Evolutionary conservation across 2,329 filamentous ascomycete genomes (phyloP).

Genomic region (Aspergillus sp.): DNA sequence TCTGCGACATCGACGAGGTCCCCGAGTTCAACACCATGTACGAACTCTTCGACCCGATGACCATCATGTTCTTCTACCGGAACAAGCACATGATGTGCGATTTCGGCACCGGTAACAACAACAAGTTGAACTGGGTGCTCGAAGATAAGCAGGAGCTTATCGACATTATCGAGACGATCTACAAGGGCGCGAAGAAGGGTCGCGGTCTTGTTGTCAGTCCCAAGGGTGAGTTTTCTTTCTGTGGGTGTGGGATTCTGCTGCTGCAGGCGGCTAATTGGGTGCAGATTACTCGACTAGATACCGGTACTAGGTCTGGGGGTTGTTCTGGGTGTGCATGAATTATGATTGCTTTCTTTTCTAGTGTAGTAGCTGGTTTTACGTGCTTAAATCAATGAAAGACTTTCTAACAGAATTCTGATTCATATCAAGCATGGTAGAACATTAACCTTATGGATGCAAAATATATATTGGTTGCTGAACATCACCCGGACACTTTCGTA

Average conservation of each 20-base stretch:
- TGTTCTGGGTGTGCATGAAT: slow-evolving; percentile 2
- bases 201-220: slow-evolving; percentile 93
- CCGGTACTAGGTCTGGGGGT: slow-evolving; percentile 51
- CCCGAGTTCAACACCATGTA: slow-evolving; percentile 98
- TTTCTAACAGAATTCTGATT: too few species aligned
- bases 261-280: slow-evolving; percentile 4
- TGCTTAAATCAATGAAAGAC: too few species aligned
- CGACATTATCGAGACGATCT: slow-evolving; percentile 97
- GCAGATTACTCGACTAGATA: slow-evolving; percentile 65
- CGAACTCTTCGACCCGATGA: slow-evolving; percentile 81
- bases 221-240: slow-evolving; percentile 59
- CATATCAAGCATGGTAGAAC: too few species aligned
- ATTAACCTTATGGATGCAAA: too few species aligned
- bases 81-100: slow-evolving; percentile 96
- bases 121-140: slow-evolving; percentile 93
- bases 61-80: slow-evolving; percentile 65
- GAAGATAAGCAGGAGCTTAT: slow-evolving; percentile 99
- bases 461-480: too few species aligned
- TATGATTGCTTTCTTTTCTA: background rate
- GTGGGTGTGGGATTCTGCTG: background rate
- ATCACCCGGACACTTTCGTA: too few species aligned
- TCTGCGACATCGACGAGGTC: slow-evolving; percentile 88
- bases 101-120: slow-evolving; percentile 97
- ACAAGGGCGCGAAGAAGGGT: slow-evolving; percentile 97
- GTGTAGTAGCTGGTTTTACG: too few species aligned